Conservation (phyloP, 441 rosid species). For the Gossypium gossypioides region DNA sequence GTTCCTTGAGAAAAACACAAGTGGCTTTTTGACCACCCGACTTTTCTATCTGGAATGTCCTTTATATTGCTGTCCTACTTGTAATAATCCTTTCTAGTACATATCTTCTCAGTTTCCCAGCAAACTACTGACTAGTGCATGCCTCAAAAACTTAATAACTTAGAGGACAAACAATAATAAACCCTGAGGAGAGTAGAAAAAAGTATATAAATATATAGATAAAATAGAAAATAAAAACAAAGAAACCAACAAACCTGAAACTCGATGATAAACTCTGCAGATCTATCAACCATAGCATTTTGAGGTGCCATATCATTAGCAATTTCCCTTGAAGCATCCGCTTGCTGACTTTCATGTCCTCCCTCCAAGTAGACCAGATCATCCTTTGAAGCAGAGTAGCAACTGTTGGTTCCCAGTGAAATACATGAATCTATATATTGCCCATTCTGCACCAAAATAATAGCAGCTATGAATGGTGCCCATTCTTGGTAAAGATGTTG, state of each 20-base stretch:
- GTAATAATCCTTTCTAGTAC: not conserved
- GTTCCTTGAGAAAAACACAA: not conserved
- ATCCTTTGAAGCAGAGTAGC: conserved; percentile 61
- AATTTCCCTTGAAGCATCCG: conserved; percentile 31
- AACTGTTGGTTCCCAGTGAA: conserved; percentile 66
- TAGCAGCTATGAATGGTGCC: conserved; percentile 12
- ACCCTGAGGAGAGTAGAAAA: not conserved
- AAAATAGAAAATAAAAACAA: not conserved
- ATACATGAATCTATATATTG: conserved; percentile 80
- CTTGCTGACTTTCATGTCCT: conserved; percentile 31
- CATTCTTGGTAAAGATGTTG: not conserved
- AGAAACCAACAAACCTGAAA: conserved; percentile 52
- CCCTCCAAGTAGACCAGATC: conserved; percentile 58
- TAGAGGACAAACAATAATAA: not conserved
- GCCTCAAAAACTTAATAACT: not conserved
- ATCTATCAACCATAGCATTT: conserved; percentile 34
- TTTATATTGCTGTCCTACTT: not conserved
- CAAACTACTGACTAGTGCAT: not conserved
- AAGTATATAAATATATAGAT: not conserved
- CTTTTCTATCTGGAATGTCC: not conserved
- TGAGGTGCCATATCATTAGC: conserved; percentile 31
- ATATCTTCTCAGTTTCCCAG: not conserved
- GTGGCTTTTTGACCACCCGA: not conserved
- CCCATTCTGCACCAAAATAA: conserved; percentile 56
- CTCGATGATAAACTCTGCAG: conserved; percentile 59